Evolutionary conservation across 1,284 basidiomycete species (phyloP).

Genomic region (Grifola frondosa): DNA sequence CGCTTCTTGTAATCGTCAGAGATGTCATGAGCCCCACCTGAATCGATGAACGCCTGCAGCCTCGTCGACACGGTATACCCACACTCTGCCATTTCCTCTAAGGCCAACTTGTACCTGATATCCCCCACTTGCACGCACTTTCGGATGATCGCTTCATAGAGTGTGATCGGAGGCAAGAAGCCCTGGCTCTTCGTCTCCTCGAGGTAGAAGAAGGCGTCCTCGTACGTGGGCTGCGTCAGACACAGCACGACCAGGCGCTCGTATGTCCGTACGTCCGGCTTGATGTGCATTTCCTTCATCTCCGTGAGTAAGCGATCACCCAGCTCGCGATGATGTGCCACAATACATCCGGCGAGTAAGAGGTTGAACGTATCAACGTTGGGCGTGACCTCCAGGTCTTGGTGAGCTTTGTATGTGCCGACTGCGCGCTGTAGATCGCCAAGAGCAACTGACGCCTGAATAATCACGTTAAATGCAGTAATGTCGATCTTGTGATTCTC

Average conservation of each 20-base stretch:
- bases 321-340: slow-evolving; percentile 52
- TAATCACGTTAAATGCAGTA: slow-evolving; percentile 61
- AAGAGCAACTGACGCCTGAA: slow-evolving; percentile 61
- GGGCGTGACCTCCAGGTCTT: slow-evolving; percentile 55
- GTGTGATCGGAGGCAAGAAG: slow-evolving; percentile 48
- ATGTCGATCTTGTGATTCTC: slow-evolving; percentile 55
- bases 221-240: slow-evolving; percentile 70
- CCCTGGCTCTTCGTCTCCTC: slow-evolving; percentile 79
- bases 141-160: slow-evolving; percentile 65
- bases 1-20: no score
- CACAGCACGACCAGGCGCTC: slow-evolving; percentile 67
- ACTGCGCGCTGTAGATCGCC: slow-evolving; percentile 76
- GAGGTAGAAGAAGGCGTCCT: slow-evolving; percentile 85
- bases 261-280: slow-evolving; percentile 61
- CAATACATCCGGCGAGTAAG: slow-evolving; percentile 65
- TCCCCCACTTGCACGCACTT: slow-evolving; percentile 62
- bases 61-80: slow-evolving; percentile 39
- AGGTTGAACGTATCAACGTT: slow-evolving; percentile 69
- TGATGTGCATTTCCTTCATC: slow-evolving; percentile 54
- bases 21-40: slow-evolving; percentile 26
- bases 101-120: slow-evolving; percentile 60
- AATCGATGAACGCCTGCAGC: slow-evolving; percentile 37
- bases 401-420: slow-evolving; percentile 68
- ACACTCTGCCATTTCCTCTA: slow-evolving; percentile 67
- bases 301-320: slow-evolving; percentile 63